These are phyloP conservation scores for Paracamarosporium sp. DNA, from an alignment of 2,329 filamentous ascomycete genomes.

Conservation along the genomic window DNA sequence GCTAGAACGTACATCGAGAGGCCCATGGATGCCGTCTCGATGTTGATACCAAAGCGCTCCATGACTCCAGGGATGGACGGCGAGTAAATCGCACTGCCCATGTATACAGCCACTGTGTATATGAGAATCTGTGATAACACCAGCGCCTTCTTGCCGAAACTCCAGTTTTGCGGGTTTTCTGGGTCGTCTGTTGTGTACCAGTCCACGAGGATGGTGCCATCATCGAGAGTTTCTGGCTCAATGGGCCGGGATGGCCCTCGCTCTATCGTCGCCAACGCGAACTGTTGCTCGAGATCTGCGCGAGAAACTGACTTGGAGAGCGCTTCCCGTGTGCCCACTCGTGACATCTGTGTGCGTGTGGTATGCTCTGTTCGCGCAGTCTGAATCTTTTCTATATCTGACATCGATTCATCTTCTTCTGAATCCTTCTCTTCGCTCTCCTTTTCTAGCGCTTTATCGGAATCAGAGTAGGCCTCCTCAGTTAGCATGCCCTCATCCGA, in stretches of 20 bases:
- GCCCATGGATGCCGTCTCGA: slow-evolving; percentile 62
- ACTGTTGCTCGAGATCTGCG: slow-evolving; percentile 51
- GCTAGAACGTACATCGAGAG: slow-evolving; percentile 70
- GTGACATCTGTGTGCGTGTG: slow-evolving; percentile 36
- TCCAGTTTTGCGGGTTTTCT: slow-evolving; percentile 51
- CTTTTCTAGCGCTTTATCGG: slow-evolving; percentile 34
- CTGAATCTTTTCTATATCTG: slow-evolving; percentile 43
- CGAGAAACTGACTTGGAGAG: slow-evolving; percentile 43
- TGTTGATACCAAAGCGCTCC: slow-evolving; percentile 59
- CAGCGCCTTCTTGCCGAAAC: slow-evolving; percentile 40
- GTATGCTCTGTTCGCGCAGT: slow-evolving; percentile 35
- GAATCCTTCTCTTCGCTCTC: slow-evolving; percentile 13
- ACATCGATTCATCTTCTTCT: slow-evolving; percentile 20
- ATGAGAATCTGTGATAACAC: slow-evolving; percentile 53
- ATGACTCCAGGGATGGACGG: slow-evolving; percentile 56
- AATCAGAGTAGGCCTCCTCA: slow-evolving; percentile 32
- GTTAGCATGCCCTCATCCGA: slow-evolving; percentile 26
- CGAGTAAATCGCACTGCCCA: slow-evolving; percentile 60
- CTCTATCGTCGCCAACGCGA: slow-evolving; percentile 42
- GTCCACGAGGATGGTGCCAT: slow-evolving; percentile 50
- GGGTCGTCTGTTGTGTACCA: slow-evolving; percentile 52
- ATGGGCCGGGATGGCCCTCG: slow-evolving; percentile 45
- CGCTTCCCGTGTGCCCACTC: slow-evolving; percentile 46
- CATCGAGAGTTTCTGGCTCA: slow-evolving; percentile 39
- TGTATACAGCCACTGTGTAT: slow-evolving; percentile 69